Conservation (phyloP, 306 rosid genomes). For the Cicer cuneatum region DNA sequence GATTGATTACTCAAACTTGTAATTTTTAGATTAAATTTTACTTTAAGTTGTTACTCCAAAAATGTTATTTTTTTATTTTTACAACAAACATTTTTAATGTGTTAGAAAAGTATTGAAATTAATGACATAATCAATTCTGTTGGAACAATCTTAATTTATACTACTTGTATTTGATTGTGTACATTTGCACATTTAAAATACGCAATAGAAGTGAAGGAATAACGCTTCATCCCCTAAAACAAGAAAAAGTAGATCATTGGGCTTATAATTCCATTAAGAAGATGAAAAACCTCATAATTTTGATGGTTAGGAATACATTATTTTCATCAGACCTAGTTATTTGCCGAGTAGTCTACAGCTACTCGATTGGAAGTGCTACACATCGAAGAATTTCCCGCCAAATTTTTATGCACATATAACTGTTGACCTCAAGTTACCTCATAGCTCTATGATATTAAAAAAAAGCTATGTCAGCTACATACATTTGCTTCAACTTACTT, state of each 20-base stretch:
- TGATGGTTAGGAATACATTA: slow-evolving; percentile 8
- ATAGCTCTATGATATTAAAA: not conserved
- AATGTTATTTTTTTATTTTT: no score
- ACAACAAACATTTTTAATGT: no score
- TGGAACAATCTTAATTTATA: no score
- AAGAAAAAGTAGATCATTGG: not conserved
- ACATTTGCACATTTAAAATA: no score
- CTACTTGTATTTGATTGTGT: no score
- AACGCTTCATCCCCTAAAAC: slow-evolving; percentile 33
- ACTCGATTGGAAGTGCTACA: slow-evolving; percentile 36
- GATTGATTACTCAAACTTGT: no score
- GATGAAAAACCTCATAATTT: slow-evolving; percentile 37
- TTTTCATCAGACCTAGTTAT: slow-evolving; percentile 9
- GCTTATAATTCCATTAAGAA: not conserved
- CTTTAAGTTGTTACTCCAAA: no score
- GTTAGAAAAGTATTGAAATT: no score
- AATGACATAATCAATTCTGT: no score
- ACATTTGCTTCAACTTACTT: not conserved
- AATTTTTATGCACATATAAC: not conserved
- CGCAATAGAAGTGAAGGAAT: slow-evolving; percentile 32
- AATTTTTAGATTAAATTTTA: no score
- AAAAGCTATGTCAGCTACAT: slow-evolving; percentile 26
- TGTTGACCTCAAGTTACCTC: slow-evolving; percentile 19
- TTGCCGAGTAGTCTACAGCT: slow-evolving; percentile 31
- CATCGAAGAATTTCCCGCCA: slow-evolving; percentile 18